phyloP scores from a whole-genome alignment of 1,139 yeast genomes.

The Diutina siamensis region DNA sequence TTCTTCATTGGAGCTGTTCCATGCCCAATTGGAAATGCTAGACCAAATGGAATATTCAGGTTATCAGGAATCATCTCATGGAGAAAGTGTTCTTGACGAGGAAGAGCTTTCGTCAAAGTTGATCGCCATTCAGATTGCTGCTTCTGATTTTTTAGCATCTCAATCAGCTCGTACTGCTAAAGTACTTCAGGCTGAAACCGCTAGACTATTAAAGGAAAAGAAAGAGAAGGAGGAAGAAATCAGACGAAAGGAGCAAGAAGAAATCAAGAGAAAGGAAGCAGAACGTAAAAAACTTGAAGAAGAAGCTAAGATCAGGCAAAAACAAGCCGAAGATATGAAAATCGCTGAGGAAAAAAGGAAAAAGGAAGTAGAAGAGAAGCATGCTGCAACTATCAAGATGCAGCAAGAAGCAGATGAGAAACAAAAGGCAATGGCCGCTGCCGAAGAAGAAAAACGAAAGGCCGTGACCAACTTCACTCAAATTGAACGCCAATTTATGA shows the following conservation, averaged over 20 bases:
- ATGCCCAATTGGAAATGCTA: background rate
- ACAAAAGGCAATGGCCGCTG: slow-evolving; percentile 8
- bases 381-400: no score
- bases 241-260: slow-evolving; percentile 10
- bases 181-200: no score
- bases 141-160: no score
- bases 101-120: background rate
- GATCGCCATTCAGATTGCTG: no score
- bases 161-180: no score
- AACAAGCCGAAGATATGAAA: slow-evolving; percentile 10
- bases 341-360: slow-evolving; percentile 10
- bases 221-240: slow-evolving; percentile 8
- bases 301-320: slow-evolving; percentile 7
- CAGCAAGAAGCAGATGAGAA: slow-evolving; percentile 8
- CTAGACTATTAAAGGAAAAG: background rate
- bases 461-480: slow-evolving; percentile 22
- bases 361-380: slow-evolving; percentile 9
- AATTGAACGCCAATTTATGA: slow-evolving; percentile 37
- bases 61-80: background rate
- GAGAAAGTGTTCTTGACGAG: no score
- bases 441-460: slow-evolving; percentile 8
- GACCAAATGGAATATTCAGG: background rate
- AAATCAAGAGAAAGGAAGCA: slow-evolving; percentile 8
- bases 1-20: background rate
- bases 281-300: slow-evolving; percentile 9